Evolutionary conservation across 2,329 filamentous ascomycete species (phyloP), one percentile per base, ranked within the genome.

Genomic region (Hortaea werneckii): DNA sequence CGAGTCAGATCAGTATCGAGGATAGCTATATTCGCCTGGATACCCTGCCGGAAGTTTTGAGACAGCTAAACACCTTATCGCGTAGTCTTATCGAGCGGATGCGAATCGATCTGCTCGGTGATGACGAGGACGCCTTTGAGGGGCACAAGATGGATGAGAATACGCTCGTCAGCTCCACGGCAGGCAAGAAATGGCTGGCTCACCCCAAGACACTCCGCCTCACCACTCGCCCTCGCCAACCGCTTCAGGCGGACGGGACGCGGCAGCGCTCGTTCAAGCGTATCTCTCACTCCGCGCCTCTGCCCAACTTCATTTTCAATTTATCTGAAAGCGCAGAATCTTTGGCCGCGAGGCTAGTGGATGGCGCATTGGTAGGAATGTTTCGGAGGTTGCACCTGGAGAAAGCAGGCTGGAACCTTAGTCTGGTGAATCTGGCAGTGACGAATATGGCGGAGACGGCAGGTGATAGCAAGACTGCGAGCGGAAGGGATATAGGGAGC

Each of bases 1-100:
- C 90, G 0, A 80, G 79, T 1, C 89, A 95, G 64, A 94, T 96
- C 61, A 92, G 87, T 63, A 92, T 96, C 52, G 90, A 96, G 61
- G 89, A 96, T 65, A 92, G 87, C 11, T 96, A 94, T 62, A 75
- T 78, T 26, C 79, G 80, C 0, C 70, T 95, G 1, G 77, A 83
- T 54, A 80, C 74, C 0, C 61, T 83, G 43, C 64, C 77, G 1
- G 75, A 81, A 48, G 79, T 94, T 29, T 67, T 71, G 37, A 28
- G 77, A 51, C 83, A 94, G 65, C 70, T 95, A 37, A 65, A 70
- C n/a, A 74, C 77, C 49, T 69, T 95, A 2, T 74, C 83, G 0
- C 71, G 69, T 9, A 87, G 84, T 53, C 70, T 96, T 7, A 64
- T 95, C 9, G 77, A 78, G 29, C 77, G 89, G 29, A 89, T 95